Conservation (phyloP, 2,329 filamentous ascomycete genomes). For the Macrophomina pseudophaseolina region DNA sequence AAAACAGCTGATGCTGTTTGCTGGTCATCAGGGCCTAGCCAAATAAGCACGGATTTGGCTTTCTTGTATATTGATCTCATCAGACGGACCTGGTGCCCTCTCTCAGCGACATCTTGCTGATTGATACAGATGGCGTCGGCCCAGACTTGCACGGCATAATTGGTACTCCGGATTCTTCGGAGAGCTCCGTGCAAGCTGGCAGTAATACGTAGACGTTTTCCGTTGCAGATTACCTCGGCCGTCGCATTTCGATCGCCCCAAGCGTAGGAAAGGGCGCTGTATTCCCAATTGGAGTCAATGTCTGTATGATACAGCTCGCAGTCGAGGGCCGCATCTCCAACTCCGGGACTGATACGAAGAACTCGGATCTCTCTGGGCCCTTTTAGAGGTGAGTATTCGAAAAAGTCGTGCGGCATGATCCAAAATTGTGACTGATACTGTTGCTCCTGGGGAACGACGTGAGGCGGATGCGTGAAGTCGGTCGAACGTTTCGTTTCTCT, state of each 20-base stretch:
- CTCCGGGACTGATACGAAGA: slow-evolving; percentile 2
- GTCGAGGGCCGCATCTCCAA: not conserved
- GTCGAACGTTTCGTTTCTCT: not conserved
- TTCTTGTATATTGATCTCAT: slow-evolving; percentile 28
- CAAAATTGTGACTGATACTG: not conserved
- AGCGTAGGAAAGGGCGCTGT: slow-evolving; percentile 29
- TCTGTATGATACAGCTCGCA: slow-evolving; percentile 5
- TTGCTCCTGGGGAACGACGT: no score
- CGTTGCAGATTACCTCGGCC: not conserved
- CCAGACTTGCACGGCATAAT: slow-evolving; percentile 23
- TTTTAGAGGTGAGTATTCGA: not conserved
- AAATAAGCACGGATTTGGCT: slow-evolving; percentile 24
- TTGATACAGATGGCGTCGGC: slow-evolving; percentile 30
- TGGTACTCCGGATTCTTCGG: slow-evolving; percentile 14
- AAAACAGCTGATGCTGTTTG: not conserved
- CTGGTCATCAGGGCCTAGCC: slow-evolving; percentile 17
- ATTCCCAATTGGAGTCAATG: not conserved
- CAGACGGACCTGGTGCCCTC: slow-evolving; percentile 27
- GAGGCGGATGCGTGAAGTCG: not conserved
- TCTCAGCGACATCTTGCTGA: slow-evolving; percentile 26
- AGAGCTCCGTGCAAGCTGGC: slow-evolving; percentile 19
- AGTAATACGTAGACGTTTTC: slow-evolving; percentile 8
- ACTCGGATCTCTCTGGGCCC: not conserved
- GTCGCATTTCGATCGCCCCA: slow-evolving; percentile 25
- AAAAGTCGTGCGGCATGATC: not conserved